Evolutionary conservation across 345 rosid species (phyloP).

Genomic region (Syzygium aqueum): DNA sequence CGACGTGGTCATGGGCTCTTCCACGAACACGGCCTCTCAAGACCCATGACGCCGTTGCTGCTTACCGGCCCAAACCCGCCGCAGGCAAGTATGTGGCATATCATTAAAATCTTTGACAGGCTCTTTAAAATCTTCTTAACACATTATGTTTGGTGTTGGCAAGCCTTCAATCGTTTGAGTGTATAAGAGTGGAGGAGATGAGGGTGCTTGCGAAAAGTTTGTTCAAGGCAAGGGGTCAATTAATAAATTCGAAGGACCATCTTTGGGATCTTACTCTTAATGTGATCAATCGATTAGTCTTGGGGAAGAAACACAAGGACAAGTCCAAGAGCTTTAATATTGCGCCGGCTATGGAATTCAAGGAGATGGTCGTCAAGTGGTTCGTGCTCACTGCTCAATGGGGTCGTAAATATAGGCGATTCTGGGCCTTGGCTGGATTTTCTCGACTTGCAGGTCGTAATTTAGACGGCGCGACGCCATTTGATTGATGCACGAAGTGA

Average conservation of each 20-base stretch:
- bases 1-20: constrained; percentile 32
- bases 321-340: neutral
- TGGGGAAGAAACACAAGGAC: constrained; percentile 41
- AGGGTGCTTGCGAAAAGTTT: constrained; percentile 5
- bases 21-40: constrained; percentile 24
- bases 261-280: neutral
- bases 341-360: constrained; percentile 32
- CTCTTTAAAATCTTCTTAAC: constrained; percentile 37
- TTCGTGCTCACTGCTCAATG: constrained; percentile 6
- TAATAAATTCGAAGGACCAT: neutral
- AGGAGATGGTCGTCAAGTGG: constrained; percentile 43
- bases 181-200: constrained; percentile 32
- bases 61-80: constrained; percentile 28
- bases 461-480: neutral
- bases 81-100: constrained; percentile 49
- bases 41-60: constrained; percentile 30
- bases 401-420: constrained; percentile 8
- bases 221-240: neutral
- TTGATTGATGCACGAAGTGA: no score
- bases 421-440: constrained; percentile 5
- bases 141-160: constrained; percentile 36
- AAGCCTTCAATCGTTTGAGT: constrained; percentile 31
- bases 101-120: constrained; percentile 47
- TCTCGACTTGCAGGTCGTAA: neutral
- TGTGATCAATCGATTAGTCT: constrained; percentile 38